Conservation (phyloP, 768 basidiomycete genomes). For the Mycena olivaceomarginata region DNA sequence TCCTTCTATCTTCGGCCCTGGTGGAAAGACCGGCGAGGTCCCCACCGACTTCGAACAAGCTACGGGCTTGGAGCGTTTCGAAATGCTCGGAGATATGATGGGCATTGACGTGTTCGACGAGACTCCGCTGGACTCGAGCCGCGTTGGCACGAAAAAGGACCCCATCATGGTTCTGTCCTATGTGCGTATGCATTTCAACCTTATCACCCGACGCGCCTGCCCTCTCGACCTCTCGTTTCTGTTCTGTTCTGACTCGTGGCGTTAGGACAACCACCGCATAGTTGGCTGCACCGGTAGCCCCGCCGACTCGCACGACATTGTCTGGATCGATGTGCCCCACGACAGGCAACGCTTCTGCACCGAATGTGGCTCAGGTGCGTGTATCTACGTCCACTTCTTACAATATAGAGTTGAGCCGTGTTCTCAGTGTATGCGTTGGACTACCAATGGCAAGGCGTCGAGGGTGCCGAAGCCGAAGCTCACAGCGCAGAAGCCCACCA, state of each 20-base stretch:
- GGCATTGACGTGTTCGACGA: constrained; percentile 94
- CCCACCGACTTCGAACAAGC: constrained; percentile 93
- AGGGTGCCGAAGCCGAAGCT: constrained; percentile 3
- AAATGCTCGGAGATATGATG: constrained; percentile 91
- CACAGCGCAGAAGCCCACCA: constrained; percentile 60
- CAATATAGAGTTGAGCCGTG: neutral
- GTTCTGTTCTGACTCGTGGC: constrained; percentile 8
- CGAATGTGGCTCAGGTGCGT: constrained; percentile 95
- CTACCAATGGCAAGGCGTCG: constrained; percentile 58
- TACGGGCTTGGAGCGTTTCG: constrained; percentile 97
- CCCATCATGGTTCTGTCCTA: constrained; percentile 92
- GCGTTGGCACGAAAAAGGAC: constrained; percentile 90
- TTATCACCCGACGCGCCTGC: neutral
- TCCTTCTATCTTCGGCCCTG: constrained; percentile 82
- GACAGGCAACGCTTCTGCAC: constrained; percentile 88
- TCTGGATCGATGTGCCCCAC: constrained; percentile 85
- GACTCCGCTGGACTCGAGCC: constrained; percentile 87
- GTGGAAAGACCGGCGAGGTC: constrained; percentile 83
- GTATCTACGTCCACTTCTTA: neutral
- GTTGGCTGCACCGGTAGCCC: constrained; percentile 97
- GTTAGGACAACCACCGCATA: constrained; percentile 86
- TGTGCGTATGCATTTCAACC: constrained; percentile 69
- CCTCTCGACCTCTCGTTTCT: constrained; percentile 13
- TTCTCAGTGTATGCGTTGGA: constrained; percentile 36
- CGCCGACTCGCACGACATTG: constrained; percentile 95